Evolutionary conservation across 176 grass and related monocot species (phyloP).

Genomic region (Oryza longistaminata): DNA sequence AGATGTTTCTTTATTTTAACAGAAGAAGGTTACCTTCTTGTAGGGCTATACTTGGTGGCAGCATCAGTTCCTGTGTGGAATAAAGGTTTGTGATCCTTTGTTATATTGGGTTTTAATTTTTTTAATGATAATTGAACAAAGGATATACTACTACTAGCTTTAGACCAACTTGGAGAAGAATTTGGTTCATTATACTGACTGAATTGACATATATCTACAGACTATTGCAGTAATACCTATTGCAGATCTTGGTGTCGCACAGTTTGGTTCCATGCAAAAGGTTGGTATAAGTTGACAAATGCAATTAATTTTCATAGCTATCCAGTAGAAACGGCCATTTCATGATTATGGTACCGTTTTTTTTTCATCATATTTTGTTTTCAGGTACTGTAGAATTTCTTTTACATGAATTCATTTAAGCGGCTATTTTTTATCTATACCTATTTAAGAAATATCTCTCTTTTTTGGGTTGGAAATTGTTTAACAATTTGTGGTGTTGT

Average conservation of each 20-base stretch:
- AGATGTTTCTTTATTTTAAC: constrained; percentile 54
- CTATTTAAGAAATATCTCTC: not conserved
- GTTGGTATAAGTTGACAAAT: constrained; percentile 50
- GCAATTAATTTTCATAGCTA: not conserved
- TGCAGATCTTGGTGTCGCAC: constrained; percentile 59
- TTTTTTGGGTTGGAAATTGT: not conserved
- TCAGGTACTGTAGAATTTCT: not conserved
- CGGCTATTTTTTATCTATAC: not conserved
- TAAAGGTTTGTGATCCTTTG: constrained; percentile 63
- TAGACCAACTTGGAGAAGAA: constrained; percentile 10
- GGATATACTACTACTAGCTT: not conserved
- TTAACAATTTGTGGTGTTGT: not conserved
- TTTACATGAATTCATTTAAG: not conserved
- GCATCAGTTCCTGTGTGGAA: constrained; percentile 80
- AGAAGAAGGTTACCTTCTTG: constrained; percentile 50
- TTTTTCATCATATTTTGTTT: constrained; percentile 14
- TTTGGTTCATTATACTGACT: constrained; percentile 28
- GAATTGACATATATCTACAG: constrained; percentile 48
- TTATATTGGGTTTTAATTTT: constrained; percentile 27
- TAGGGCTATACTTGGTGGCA: constrained; percentile 90
- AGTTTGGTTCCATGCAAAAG: constrained; percentile 83
- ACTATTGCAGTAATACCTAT: constrained; percentile 80
- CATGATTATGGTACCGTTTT: not conserved
- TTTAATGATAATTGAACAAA: constrained; percentile 5
- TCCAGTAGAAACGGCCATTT: not conserved